Percentiles rank a stretch among this genome's conserved stretches.
Evolutionary conservation across 257 asterid species (phyloP).

Genomic region (Capsicum pubescens): DNA sequence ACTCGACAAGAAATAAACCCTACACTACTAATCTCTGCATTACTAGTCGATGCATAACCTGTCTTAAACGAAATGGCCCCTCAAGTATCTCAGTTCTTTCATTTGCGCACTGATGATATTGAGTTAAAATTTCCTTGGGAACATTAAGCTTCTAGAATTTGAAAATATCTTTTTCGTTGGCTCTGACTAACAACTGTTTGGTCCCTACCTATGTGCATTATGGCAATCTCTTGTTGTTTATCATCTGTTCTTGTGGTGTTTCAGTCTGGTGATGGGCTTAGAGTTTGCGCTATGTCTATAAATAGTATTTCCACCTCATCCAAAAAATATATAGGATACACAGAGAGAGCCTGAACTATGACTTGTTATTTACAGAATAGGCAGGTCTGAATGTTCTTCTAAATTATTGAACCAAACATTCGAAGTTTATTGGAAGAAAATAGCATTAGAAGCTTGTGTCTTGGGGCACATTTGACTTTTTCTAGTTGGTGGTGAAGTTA

Average conservation of each 20-base stretch:
- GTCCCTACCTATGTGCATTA: not conserved
- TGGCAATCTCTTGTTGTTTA: not conserved
- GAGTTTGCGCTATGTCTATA: not conserved
- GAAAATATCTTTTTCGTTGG: not conserved
- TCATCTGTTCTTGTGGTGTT: not conserved
- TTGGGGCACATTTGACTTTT: constrained; percentile 8
- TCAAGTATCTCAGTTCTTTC: not conserved
- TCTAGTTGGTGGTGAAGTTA: not conserved
- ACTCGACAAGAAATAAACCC: not conserved
- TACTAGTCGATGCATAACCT: not conserved
- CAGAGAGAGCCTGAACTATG: not conserved
- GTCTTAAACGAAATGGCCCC: not conserved
- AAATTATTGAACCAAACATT: constrained; percentile 6
- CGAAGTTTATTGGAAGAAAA: not conserved
- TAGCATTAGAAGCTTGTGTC: not conserved
- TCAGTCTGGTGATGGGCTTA: constrained; percentile 3
- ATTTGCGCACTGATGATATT: not conserved
- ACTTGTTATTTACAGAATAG: not conserved
- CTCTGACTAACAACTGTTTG: not conserved
- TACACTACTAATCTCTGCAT: not conserved
- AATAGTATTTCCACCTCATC: not conserved
- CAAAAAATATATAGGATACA: not conserved
- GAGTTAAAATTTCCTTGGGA: not conserved
- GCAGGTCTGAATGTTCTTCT: not conserved
- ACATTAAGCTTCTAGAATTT: not conserved